These are phyloP conservation scores for Neurospora sp. DNA, from an alignment of 2,329 filamentous ascomycete species.

Conservation along the genomic window DNA sequence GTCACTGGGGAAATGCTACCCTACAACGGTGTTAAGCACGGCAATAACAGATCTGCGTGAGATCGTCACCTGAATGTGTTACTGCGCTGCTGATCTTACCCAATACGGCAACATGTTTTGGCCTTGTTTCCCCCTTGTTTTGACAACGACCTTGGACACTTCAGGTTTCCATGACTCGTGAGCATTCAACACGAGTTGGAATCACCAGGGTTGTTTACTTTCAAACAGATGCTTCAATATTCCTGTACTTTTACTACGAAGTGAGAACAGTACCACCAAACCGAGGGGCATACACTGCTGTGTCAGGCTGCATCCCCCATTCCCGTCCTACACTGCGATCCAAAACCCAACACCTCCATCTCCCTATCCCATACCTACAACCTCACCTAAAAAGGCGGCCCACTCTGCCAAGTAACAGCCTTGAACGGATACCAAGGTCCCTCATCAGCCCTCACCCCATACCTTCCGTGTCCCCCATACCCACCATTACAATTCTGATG, in stretches of 20 bases:
- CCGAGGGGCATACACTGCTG: not conserved
- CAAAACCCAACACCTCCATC: not conserved
- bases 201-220: not conserved
- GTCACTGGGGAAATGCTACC: not conserved
- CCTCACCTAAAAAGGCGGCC: not conserved
- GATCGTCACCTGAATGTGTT: not conserved
- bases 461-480: not conserved
- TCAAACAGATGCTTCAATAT: not conserved
- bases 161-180: not conserved
- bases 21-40: not conserved
- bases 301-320: not conserved
- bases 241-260: not conserved
- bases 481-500: not conserved
- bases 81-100: not conserved
- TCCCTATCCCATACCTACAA: not conserved
- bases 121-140: not conserved
- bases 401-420: not conserved
- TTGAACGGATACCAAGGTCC: not conserved
- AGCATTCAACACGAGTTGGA: not conserved
- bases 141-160: not conserved
- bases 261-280: not conserved
- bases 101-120: not conserved
- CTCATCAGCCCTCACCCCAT: not conserved
- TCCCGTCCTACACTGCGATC: not conserved
- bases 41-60: not conserved